These are phyloP conservation scores for Stachybotrys echinatus DNA, from an alignment of 2,329 filamentous ascomycete genomes.

Conservation along the genomic window DNA sequence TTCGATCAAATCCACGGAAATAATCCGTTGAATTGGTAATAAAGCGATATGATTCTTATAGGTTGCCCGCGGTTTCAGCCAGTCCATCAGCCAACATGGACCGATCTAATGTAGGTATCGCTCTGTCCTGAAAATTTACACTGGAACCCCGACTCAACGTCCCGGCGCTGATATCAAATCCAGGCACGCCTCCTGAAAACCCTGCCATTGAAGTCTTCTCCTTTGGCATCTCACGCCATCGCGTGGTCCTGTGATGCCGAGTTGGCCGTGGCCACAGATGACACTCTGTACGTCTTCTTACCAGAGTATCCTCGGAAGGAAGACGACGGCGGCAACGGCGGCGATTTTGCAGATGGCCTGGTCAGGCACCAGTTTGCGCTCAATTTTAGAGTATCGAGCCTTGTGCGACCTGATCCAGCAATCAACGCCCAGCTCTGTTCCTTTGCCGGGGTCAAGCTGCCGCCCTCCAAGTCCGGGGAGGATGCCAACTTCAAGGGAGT, in stretches of 20 bases:
- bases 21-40: no score
- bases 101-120: neutral
- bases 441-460: constrained; percentile 28
- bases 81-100: neutral
- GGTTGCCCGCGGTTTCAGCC: neutral
- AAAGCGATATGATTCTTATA: neutral
- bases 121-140: neutral
- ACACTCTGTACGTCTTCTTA: constrained; percentile 46
- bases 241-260: constrained; percentile 55
- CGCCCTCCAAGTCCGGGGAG: constrained; percentile 14
- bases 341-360: constrained; percentile 15
- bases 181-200: constrained; percentile 43
- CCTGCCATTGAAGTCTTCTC: constrained; percentile 35
- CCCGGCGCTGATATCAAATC: no score
- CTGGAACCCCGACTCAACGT: neutral
- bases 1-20: no score
- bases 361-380: constrained; percentile 25
- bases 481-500: constrained; percentile 33
- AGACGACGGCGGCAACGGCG: constrained; percentile 18
- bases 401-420: constrained; percentile 32
- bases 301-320: constrained; percentile 33
- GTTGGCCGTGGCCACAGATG: constrained; percentile 51
- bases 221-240: constrained; percentile 35
- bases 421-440: constrained; percentile 41
- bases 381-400: constrained; percentile 23